Evolutionary conservation across 148 eudicot species (phyloP), one percentile per base, ranked within the genome.

Genomic region (Vaccinium corymbosum): DNA sequence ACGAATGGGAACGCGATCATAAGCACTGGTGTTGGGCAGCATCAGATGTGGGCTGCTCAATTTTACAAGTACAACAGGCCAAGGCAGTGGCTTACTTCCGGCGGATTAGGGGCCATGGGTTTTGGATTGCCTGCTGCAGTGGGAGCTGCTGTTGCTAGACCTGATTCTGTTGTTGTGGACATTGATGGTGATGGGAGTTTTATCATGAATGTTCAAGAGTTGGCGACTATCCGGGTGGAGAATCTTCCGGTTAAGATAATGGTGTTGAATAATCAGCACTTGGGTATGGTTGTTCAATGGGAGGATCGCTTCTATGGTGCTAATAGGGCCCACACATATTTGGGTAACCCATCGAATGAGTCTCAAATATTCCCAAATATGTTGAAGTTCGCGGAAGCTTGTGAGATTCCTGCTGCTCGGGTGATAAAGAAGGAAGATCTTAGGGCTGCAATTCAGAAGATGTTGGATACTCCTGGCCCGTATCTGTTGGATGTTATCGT

Each of bases 11-110:
- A 90, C 3, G 91, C 93, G 0, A 85, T 92, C 20, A 82, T 92
- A 11, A 88, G 89, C 62, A 92, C 93, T 2, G 94, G 91, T 61
- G 94, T 92, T 7, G 94, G 94, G 68, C 94, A 92, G 29, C 94
- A 90, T 78, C 94, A 92, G 78, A 92, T 92, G 94, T 91, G 93
- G 93, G 92, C 93, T 49, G 93, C 93, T 4, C 93, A 91, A 79
- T 80, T 62, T 80, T 91, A 88, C 84, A 91, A 90, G 80, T 90
- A 91, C 78, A 83, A 82, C 1, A 82, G 81, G 11, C 91, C 93
- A 78, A 85, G 93, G 15, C 92, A 91, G 50, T 91, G 93, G 93
- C 78, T 91, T 81, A 88, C 93, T 48, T 91, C 93, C 0, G 89
- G 89, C 46, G 93, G 93, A n/a, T 84, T 91, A 25, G 93, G 93